Evolutionary conservation across 2,329 filamentous ascomycete species (phyloP).

Genomic region (Lizonia empirigonia): DNA sequence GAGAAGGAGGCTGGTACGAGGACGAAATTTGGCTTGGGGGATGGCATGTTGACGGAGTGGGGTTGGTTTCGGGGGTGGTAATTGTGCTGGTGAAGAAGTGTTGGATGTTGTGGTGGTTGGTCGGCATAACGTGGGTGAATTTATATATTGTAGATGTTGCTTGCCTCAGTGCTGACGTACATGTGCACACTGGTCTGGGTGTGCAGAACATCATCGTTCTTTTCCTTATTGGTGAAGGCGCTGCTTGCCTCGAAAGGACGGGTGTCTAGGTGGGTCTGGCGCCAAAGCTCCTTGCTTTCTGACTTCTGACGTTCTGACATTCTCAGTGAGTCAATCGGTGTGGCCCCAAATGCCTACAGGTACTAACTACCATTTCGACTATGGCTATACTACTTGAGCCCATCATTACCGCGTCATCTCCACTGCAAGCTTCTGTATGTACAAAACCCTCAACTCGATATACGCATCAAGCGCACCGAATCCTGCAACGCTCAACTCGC

Average conservation of each 20-base stretch:
- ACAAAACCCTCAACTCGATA: background rate
- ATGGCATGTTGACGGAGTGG: background rate
- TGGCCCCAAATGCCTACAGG: background rate
- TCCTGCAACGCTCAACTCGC: background rate
- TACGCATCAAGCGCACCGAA: slow-evolving; percentile 11
- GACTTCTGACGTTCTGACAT: background rate
- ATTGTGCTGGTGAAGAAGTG: background rate
- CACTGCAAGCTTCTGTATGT: slow-evolving; percentile 2
- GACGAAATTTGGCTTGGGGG: slow-evolving; percentile 21
- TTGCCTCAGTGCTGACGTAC: background rate
- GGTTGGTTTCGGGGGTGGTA: background rate
- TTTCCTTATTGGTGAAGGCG: background rate
- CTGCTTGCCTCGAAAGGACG: too few relatives aligned
- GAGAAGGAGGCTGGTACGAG: slow-evolving; percentile 33
- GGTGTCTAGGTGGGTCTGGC: background rate
- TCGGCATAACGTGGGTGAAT: background rate
- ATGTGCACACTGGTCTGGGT: background rate
- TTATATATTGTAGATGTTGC: background rate
- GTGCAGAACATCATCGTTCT: background rate
- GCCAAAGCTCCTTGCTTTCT: background rate
- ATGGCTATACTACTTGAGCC: slow-evolving; percentile 7
- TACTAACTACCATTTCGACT: slow-evolving; percentile 4
- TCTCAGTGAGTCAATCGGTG: too few relatives aligned
- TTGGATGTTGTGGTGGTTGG: background rate
- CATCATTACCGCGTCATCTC: background rate